These are phyloP conservation scores for Alternaria atra DNA, from an alignment of 2,329 filamentous ascomycete species.

Conservation along the genomic window DNA sequence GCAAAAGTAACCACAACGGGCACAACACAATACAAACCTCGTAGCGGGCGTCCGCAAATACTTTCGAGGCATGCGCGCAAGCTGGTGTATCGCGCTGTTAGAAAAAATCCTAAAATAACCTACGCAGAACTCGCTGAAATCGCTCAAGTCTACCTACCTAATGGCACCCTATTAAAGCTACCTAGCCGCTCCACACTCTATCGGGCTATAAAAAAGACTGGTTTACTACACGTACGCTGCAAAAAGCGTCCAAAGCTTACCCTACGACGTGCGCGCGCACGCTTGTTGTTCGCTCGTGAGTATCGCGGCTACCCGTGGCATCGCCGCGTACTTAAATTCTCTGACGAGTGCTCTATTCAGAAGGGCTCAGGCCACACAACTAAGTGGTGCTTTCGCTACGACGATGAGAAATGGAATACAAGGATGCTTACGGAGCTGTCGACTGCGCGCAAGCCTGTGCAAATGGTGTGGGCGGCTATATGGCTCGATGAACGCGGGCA, in stretches of 20 bases:
- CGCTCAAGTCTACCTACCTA: neutral
- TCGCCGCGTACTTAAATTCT: slow-evolving; percentile 16
- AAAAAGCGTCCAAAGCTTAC: slow-evolving; percentile 11
- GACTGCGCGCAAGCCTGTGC: slow-evolving; percentile 5
- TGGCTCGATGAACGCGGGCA: neutral
- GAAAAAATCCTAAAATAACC: slow-evolving; percentile 12
- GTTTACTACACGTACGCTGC: slow-evolving; percentile 1
- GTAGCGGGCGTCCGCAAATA: neutral
- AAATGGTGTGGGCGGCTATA: neutral
- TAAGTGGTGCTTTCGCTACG: slow-evolving; percentile 22
- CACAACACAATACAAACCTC: neutral
- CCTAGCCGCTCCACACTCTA: slow-evolving; percentile 10
- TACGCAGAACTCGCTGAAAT: slow-evolving; percentile 11
- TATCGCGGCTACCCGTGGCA: too few relatives aligned
- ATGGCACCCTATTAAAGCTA: slow-evolving; percentile 5
- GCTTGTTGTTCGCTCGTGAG: too few relatives aligned
- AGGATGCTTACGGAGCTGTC: slow-evolving; percentile 20
- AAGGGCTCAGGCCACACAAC: slow-evolving; percentile 15
- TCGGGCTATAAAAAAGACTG: neutral
- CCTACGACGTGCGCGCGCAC: neutral
- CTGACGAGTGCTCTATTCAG: slow-evolving; percentile 23
- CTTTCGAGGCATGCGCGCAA: slow-evolving; percentile 6
- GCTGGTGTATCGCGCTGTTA: slow-evolving; percentile 1
- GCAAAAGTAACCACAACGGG: neutral
- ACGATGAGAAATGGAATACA: slow-evolving; percentile 24